Evolutionary conservation across 345 rosid genomes (phyloP).

Genomic region (Hibiscus syriacus): DNA sequence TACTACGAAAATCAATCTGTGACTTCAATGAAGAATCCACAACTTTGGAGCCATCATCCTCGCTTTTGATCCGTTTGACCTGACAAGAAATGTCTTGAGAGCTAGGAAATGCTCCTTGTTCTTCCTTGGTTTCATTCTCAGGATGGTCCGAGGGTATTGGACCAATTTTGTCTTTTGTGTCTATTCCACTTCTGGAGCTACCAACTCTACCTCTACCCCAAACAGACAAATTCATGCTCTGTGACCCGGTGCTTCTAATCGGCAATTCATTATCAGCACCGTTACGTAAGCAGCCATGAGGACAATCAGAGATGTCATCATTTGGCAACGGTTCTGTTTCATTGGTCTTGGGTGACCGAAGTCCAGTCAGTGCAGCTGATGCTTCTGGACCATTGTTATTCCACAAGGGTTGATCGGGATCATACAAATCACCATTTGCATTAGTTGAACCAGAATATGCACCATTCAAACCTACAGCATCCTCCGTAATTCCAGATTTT

Average conservation of each 20-base stretch:
- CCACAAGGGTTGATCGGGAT: constrained; percentile 99
- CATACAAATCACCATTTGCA: constrained; percentile 73
- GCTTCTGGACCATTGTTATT: constrained; percentile 64
- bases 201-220: constrained; percentile 79
- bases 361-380: constrained; percentile 39
- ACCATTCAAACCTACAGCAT: constrained; percentile 48
- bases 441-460: constrained; percentile 35
- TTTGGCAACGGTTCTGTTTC: constrained; percentile 42
- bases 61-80: constrained; percentile 40
- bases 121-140: constrained; percentile 51
- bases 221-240: constrained; percentile 39
- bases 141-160: constrained; percentile 30
- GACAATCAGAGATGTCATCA: constrained; percentile 40
- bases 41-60: constrained; percentile 29
- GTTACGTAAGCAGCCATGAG: constrained; percentile 23
- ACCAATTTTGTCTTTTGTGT: constrained; percentile 49
- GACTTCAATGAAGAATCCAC: constrained; percentile 34
- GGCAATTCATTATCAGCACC: constrained; percentile 36
- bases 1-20: constrained; percentile 31
- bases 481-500: constrained; percentile 50
- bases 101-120: constrained; percentile 27
- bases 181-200: constrained; percentile 35
- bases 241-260: constrained; percentile 33
- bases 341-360: constrained; percentile 43
- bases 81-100: constrained; percentile 30